Percentiles rank a stretch among this genome's conserved stretches.
phyloP scores from a whole-genome alignment of 1,139 yeast genomes.

The Arxiozyma slooffiae region DNA sequence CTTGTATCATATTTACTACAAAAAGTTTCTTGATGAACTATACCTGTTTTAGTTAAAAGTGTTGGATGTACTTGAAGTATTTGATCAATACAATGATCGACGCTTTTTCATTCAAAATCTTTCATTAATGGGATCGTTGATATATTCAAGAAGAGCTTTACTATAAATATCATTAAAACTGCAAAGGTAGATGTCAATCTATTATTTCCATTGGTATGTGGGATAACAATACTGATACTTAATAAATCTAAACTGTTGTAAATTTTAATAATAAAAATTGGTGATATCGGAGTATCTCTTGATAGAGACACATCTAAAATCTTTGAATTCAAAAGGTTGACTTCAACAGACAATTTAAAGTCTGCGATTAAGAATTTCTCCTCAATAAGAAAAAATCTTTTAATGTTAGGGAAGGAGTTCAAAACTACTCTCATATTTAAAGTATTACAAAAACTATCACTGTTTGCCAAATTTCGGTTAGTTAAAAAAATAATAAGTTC shows the following conservation, averaged over 20 bases:
- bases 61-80: constrained; percentile 90
- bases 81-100: constrained; percentile 66
- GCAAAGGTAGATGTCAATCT: constrained; percentile 57
- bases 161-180: constrained; percentile 56
- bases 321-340: constrained; percentile 48
- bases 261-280: constrained; percentile 60
- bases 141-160: constrained; percentile 58
- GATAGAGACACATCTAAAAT: constrained; percentile 50
- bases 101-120: constrained; percentile 53
- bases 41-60: constrained; percentile 57
- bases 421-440: constrained; percentile 60
- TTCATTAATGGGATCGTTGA: constrained; percentile 66
- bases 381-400: constrained; percentile 78
- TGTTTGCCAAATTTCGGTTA: constrained; percentile 28
- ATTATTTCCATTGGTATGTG: constrained; percentile 49
- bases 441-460: constrained; percentile 24
- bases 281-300: constrained; percentile 59
- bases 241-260: constrained; percentile 50
- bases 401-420: constrained; percentile 75
- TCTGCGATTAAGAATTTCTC: constrained; percentile 67
- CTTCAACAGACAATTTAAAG: constrained; percentile 44
- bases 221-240: constrained; percentile 47
- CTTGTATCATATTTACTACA: constrained; percentile 37
- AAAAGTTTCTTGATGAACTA: constrained; percentile 55
- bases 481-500: constrained; percentile 59